A percentile compares a stretch with the other conserved stretches of the same genome.
Evolutionary conservation across 352 stramenopile species (phyloP).

Genomic region (Globisporangium alternatum): DNA sequence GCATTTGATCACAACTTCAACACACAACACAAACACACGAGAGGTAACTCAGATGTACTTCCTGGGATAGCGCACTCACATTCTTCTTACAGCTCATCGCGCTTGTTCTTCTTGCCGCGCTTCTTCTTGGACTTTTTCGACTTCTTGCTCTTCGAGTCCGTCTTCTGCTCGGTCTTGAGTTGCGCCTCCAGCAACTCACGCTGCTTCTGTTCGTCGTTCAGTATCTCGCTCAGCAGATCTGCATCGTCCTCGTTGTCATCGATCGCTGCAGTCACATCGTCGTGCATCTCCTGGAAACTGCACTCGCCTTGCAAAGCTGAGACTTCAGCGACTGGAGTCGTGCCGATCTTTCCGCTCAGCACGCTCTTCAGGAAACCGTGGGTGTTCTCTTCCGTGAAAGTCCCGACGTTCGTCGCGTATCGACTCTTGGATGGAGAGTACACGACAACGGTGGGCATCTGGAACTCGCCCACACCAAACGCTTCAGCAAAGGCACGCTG

Average conservation of each 20-base stretch:
- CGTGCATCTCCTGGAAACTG: constrained; percentile 41
- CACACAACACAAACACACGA: background rate
- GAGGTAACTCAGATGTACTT: background rate
- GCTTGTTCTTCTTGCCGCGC: constrained; percentile 37
- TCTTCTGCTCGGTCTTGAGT: constrained; percentile 34
- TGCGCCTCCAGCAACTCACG: constrained; percentile 50
- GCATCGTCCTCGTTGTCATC: constrained; percentile 54
- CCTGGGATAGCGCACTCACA: background rate
- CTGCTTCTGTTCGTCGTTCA: constrained; percentile 63
- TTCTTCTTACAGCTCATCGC: constrained; percentile 54
- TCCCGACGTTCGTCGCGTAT: constrained; percentile 64
- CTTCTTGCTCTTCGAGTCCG: constrained; percentile 20
- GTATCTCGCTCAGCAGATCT: constrained; percentile 72
- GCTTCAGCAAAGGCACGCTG: constrained; percentile 64
- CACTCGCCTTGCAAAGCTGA: constrained; percentile 47
- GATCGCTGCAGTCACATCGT: constrained; percentile 15
- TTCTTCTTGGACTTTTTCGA: constrained; percentile 43
- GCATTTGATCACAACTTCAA: background rate
- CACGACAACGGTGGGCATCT: constrained; percentile 74
- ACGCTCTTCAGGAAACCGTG: constrained; percentile 58
- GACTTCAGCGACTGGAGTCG: constrained; percentile 40
- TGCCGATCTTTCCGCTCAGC: constrained; percentile 62
- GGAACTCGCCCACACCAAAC: constrained; percentile 66
- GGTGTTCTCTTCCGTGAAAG: constrained; percentile 63
- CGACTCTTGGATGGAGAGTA: constrained; percentile 74